These are phyloP conservation scores for Claviceps maximensis DNA, from an alignment of 2,329 filamentous ascomycete species.

Conservation along the genomic window DNA sequence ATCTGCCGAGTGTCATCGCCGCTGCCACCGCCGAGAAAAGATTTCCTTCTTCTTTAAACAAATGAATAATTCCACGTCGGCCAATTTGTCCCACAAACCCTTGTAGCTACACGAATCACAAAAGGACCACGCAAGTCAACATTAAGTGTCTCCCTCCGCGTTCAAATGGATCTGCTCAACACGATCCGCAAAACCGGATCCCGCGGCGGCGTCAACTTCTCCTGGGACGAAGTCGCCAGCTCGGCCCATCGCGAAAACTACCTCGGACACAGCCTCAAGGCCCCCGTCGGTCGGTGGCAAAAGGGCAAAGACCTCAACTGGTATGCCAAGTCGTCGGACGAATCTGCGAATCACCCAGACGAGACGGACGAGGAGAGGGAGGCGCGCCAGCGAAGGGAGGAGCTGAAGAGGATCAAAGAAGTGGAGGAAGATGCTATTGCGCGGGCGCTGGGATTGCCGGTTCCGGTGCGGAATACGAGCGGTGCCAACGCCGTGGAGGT, in stretches of 20 bases:
- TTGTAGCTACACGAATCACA: too few species aligned
- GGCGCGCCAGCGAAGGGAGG: constrained; percentile 55
- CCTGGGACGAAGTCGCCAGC: constrained; percentile 85
- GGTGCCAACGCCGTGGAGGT: constrained; percentile 49
- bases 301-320: constrained; percentile 55
- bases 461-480: constrained; percentile 44
- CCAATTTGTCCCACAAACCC: too few species aligned
- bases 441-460: constrained; percentile 65
- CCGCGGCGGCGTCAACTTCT: constrained; percentile 88
- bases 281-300: constrained; percentile 85
- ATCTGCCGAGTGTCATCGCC: too few species aligned
- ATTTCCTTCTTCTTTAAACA: too few species aligned
- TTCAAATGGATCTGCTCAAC: constrained; percentile 84
- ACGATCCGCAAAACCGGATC: constrained; percentile 84
- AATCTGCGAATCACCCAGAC: constrained; percentile 26
- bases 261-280: constrained; percentile 83
- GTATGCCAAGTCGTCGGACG: constrained; percentile 44
- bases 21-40: too few species aligned
- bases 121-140: too few species aligned
- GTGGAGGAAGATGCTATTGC: constrained; percentile 88
- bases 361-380: constrained; percentile 47
- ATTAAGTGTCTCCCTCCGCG: background rate
- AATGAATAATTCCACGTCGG: too few species aligned
- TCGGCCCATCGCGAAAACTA: constrained; percentile 80
- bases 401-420: constrained; percentile 73